Base-by-base conservation (phyloP, 1,284 basidiomycete species). In the Rhodotorula sp. region DNA sequence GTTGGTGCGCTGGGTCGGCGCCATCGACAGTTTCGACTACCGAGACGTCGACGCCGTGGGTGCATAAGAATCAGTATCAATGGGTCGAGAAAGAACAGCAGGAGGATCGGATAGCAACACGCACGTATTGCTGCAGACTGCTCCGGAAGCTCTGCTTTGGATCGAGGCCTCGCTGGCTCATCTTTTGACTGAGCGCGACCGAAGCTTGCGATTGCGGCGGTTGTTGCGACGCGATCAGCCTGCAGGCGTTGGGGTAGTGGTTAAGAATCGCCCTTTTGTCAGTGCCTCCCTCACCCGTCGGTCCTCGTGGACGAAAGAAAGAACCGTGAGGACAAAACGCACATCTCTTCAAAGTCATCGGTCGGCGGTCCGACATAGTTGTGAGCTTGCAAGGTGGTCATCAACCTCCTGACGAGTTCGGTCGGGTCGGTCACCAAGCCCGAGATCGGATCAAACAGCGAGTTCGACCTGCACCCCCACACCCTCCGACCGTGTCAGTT, bases 21-120 rank as follows among this genome's bases (percentile, higher is more conserved):
- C 78, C 67, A 79, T 76, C 54, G 75, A 77, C 5, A 77, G 67
- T 62, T 68, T 69, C 8, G 78, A 79, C 78, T 79, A 67, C 15
- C 20, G 43, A 5, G 23, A 12, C 3, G 20, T 48, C n/a, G n/a
- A n/a, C n/a, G n/a, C n/a, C n/a, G n/a, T n/a, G n/a, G n/a, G n/a
- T n/a, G n/a, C n/a, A n/a, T n/a, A n/a, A n/a, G n/a, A n/a, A n/a
- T 43, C 39, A 43, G 39, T 2, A 14, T 14, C 10, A 29, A 12
- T 1, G 31, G 1, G 23, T 21, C 51, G 14, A 52, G 21, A 43
- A 23, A 4, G 57, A 58, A 8, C 6, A 8, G 34, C 34, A 43
- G 29, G 5, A 14, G n/a, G 18, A 18, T n/a, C 7, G 58, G 3
- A 34, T 16, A 63, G 7, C 5, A 6, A 43, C 20, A 73, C 69